A percentile compares a stretch with the other conserved stretches of the same genome.
These are phyloP conservation scores for Fusarium camptoceras DNA, from an alignment of 2,329 filamentous ascomycete species.

Conservation along the genomic window DNA sequence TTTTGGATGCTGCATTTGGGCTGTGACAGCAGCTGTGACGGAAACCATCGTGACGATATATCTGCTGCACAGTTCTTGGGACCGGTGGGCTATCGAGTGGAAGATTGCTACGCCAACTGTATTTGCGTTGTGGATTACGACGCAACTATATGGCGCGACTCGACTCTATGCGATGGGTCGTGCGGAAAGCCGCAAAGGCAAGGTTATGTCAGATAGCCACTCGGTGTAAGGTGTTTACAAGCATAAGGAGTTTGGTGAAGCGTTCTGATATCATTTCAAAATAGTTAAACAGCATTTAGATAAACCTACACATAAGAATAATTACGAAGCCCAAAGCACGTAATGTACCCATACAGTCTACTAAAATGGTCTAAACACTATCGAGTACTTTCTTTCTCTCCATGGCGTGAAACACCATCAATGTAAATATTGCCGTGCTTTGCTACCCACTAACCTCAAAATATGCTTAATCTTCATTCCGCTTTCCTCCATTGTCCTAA, in stretches of 20 bases:
- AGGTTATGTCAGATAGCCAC: not conserved
- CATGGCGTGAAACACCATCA: not conserved
- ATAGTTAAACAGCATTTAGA: no score
- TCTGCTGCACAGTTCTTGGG: constrained; percentile 9
- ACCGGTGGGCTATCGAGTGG: constrained; percentile 1
- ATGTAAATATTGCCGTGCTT: no score
- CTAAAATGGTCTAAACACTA: not conserved
- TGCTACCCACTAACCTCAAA: not conserved
- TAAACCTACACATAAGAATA: no score
- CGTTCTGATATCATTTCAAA: not conserved
- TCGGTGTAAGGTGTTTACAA: not conserved
- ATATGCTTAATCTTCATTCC: not conserved
- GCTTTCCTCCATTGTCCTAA: not conserved
- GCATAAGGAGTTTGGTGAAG: not conserved
- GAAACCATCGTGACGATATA: constrained; percentile 14
- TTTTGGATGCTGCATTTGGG: constrained; percentile 15
- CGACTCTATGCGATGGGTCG: constrained; percentile 15
- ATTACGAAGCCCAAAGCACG: no score
- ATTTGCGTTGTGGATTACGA: constrained; percentile 12
- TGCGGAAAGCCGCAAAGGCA: not conserved
- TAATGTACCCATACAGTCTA: no score
- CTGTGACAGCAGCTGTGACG: not conserved
- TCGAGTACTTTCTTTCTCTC: not conserved
- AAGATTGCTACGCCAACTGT: constrained; percentile 2
- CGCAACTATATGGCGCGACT: constrained; percentile 16